Percentiles rank a stretch among this genome's conserved stretches.
Conservation (phyloP, 257 asterid species). For the Forsythia suspensa region DNA sequence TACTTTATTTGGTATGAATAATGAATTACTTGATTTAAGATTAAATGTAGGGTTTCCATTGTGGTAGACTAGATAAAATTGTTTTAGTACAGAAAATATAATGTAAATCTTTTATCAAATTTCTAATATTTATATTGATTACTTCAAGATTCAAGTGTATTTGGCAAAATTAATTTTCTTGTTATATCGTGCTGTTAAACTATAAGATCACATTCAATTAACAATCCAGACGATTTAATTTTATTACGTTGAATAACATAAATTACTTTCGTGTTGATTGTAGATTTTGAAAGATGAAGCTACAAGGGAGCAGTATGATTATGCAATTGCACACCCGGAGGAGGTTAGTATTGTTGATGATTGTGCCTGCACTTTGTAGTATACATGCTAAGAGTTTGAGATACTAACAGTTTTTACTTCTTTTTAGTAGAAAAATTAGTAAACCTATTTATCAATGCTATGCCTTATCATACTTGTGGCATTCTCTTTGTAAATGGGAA, state of each 20-base stretch:
- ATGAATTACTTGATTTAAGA: neutral
- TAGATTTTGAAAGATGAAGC: conserved; percentile 95
- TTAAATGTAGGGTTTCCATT: neutral
- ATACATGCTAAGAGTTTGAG: conserved; percentile 11
- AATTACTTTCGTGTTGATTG: conserved; percentile 20
- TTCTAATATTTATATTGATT: neutral
- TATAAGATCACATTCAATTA: neutral
- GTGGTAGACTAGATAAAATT: neutral
- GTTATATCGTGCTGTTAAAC: neutral
- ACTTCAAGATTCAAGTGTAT: neutral
- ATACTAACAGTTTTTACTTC: neutral
- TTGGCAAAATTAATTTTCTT: neutral
- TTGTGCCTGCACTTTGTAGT: conserved; percentile 8
- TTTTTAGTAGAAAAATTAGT: neutral
- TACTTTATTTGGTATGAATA: neutral
- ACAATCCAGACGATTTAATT: neutral
- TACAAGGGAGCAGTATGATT: conserved; percentile 94
- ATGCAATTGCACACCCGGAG: conserved; percentile 96
- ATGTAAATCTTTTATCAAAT: neutral
- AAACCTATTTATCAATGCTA: neutral
- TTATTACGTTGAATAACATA: neutral
- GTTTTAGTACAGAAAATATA: neutral
- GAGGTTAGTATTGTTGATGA: conserved; percentile 55
- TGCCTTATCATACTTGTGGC: neutral
- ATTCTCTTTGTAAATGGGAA: neutral